These are phyloP conservation scores for Thermochaetoides thermophila DNA, from an alignment of 495 filamentous ascomycete species.

Conservation along the genomic window DNA sequence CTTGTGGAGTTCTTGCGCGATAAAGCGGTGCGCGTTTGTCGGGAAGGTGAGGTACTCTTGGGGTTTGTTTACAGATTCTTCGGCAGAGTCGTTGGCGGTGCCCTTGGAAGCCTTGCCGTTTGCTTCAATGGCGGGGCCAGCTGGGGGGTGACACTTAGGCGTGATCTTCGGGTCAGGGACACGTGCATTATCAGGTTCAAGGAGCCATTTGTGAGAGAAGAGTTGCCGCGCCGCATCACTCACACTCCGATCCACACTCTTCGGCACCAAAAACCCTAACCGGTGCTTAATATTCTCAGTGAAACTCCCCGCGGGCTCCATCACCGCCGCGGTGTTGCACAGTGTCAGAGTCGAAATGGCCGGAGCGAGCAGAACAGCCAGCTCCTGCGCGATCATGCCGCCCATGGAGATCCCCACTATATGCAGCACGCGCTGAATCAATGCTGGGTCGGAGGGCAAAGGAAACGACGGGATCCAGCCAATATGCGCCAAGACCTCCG, in stretches of 20 bases:
- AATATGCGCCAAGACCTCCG: slow-evolving; percentile 54
- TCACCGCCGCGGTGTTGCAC: slow-evolving; percentile 53
- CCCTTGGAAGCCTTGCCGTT: neutral
- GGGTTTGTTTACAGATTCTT: neutral
- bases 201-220: slow-evolving; percentile 47
- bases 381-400: slow-evolving; percentile 82
- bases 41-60: slow-evolving; percentile 37
- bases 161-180: slow-evolving; percentile 20
- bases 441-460: slow-evolving; percentile 6
- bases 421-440: slow-evolving; percentile 44
- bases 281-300: slow-evolving; percentile 52
- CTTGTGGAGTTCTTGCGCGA: slow-evolving; percentile 60
- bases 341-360: slow-evolving; percentile 52
- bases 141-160: slow-evolving; percentile 9
- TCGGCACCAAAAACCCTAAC: slow-evolving; percentile 54
- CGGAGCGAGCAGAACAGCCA: slow-evolving; percentile 46
- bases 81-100: neutral
- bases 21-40: slow-evolving; percentile 64
- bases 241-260: slow-evolving; percentile 40
- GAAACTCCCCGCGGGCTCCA: slow-evolving; percentile 45
- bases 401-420: slow-evolving; percentile 63
- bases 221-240: slow-evolving; percentile 37
- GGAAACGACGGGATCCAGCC: slow-evolving; percentile 41
- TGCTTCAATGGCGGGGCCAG: too few species aligned
- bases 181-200: slow-evolving; percentile 39